Evolutionary conservation across 306 rosid species (phyloP), one percentile per base, ranked within the genome.

Genomic region (Dryas alaskensis): DNA sequence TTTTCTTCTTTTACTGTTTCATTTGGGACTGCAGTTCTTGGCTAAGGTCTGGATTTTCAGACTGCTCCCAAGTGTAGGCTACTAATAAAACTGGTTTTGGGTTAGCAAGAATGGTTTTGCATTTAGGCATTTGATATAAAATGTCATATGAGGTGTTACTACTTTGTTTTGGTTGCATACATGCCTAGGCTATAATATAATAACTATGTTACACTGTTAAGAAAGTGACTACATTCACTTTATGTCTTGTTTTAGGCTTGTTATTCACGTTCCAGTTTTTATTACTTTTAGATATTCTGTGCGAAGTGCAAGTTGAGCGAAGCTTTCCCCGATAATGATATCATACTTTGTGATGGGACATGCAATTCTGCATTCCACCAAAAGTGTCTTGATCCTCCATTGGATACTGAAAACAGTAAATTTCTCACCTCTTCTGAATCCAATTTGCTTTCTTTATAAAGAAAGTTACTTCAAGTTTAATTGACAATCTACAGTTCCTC

Each of bases 351-450:
- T 68, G 85, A 87, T 76, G 98, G 98, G 59, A 84, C 94, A 65
- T 92, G 98, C 87, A 90, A 88, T 70, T 76, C 91, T 78, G 96
- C 96, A 67, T 92, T 88, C 82, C 98, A 92, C 84, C 89, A 92
- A 81, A 84, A 82, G 73, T 92, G 98, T 81, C 88, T 90, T 58
- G 94, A 90, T 51, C 96, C 96, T 83, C 91, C 98, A 46, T 69
- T 92, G 83, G 92, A 85, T 76, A 85, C 89, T 16, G 86, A 88
- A 82, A 74, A 81, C 62, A 87, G 98, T 90, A 77, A 81, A 92
- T 81, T 84, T 37, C 74, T 73, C 42, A 22, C 50, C 72, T 37
- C 72, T 77, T 67, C 14, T 76, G 68, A 76, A 73, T 76, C 47
- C 49, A 8, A 40, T 81, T 16, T 19, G 63, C 62, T 46, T 78